Evolutionary conservation across 495 filamentous ascomycete species (phyloP), one percentile per base, ranked within the genome.

Genomic region (Penicillium macrosclerotiorum): DNA sequence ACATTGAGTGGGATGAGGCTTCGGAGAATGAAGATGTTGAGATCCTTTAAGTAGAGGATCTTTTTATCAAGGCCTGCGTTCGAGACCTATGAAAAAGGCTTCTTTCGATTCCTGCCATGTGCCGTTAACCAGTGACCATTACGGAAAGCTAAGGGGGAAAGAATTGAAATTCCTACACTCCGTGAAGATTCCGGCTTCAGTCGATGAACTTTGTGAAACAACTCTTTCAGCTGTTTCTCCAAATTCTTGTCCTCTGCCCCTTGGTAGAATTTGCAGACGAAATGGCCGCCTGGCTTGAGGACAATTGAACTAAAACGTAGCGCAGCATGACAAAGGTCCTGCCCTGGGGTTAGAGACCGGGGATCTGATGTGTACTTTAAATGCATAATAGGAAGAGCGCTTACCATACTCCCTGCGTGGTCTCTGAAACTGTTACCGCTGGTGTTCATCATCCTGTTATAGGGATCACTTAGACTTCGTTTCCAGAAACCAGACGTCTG

Each of bases 361-460:
- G 39, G 29, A 68, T 77, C 50, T 66, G 90, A 86, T 81, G 92
- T 93, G 62, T 81, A 38, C 24, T 40, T 51, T 6, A 5, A 49
- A 18, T 29, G 8, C 7, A 18, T 40, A 23, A 6, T 33, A 32
- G 32, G n/a, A 19, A 16, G 13, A 46, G 18, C 25, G 71, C 83
- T 56, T 72, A 96, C 93, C 88, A 98, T 98, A 68, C 90, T 96
- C 25, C 89, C 89, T 20, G 82, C 85, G 69, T 98, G 94, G 69
- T 98, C 93, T 64, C 79, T 80, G 64, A 94, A 89, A 13, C 59
- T 63, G 48, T 89, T 84, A 29, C 93, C 93, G 66, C 87, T 96
- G 37, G 90, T 95, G 69, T 97, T 96, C 90, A 96, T 96, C 89
- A 98, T 86, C 93, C 93, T 98, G 73, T 63, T 63, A 80, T 91